Conservation (phyloP, 1,139 yeast genomes). For the Lodderomyces oxycetoniae region DNA sequence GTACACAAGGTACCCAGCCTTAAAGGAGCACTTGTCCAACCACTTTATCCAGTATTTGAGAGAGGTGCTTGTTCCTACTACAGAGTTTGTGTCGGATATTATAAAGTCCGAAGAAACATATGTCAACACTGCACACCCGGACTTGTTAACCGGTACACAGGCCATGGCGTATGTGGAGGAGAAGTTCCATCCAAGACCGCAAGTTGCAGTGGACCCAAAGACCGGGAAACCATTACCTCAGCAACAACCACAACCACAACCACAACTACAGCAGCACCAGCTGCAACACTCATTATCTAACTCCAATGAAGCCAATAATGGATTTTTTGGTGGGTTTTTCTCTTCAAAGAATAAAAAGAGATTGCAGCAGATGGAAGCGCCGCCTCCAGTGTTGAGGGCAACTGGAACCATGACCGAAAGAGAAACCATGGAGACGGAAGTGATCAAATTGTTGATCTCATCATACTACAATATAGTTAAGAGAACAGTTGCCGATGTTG, state of each 20-base stretch:
- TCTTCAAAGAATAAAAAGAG: slow-evolving; percentile 90
- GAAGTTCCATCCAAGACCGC: slow-evolving; percentile 77
- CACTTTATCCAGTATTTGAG: slow-evolving; percentile 78
- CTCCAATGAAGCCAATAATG: slow-evolving; percentile 43
- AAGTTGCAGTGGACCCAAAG: slow-evolving; percentile 84
- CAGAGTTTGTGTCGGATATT: slow-evolving; percentile 75
- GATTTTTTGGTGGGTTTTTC: slow-evolving; percentile 94
- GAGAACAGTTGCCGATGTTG: slow-evolving; percentile 86
- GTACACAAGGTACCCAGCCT: slow-evolving; percentile 82
- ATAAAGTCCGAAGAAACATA: slow-evolving; percentile 86
- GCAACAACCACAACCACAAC: slow-evolving; percentile 34
- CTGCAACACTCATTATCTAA: slow-evolving; percentile 17
- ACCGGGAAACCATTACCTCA: slow-evolving; percentile 74
- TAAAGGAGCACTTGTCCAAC: slow-evolving; percentile 80
- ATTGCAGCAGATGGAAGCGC: slow-evolving; percentile 94
- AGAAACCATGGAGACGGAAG: slow-evolving; percentile 95
- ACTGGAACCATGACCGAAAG: slow-evolving; percentile 93
- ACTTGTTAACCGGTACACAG: slow-evolving; percentile 86
- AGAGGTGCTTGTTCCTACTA: slow-evolving; percentile 78
- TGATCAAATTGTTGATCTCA: slow-evolving; percentile 82
- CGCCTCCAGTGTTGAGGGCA: slow-evolving; percentile 92
- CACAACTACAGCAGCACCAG: slow-evolving; percentile 8
- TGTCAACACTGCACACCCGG: slow-evolving; percentile 97
- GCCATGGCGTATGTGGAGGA: slow-evolving; percentile 96
- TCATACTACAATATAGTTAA: slow-evolving; percentile 91